Evolutionary conservation across 78 protist species (phyloP), one percentile per base, ranked within the genome.

Genomic region (Cavenderia fasciculata): DNA sequence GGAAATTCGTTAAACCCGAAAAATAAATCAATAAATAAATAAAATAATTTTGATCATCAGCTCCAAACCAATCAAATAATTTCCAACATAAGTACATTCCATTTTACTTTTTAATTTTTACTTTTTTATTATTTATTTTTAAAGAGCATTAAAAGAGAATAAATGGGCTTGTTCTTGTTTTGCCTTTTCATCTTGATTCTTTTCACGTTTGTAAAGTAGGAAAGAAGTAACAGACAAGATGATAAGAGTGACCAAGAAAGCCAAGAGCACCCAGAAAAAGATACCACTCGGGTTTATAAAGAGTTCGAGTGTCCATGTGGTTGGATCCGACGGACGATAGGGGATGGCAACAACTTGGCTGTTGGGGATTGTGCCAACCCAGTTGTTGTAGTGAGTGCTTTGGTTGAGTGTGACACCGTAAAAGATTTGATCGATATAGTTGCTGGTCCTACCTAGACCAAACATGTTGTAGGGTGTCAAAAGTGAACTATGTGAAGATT

Each of bases 341-440:
- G 95, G 95, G 0, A 92, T 65, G 38, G 92, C 91, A 2, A 92
- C 95, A 23, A 92, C 59, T 49, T 92, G 95, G 25, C 87, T 73
- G 33, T 92, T 92, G 31, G 95, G 95, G 19, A 92, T 79, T 11
- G 89, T 78, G 7, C 95, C 86, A 18, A 84, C 72, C 95, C 95
- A 92, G 41, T 44, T 92, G 68, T 57, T 77, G 56, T 47, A 89
- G 62, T 74, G 74, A 8, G 77, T 84, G 21, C 85, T 25, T 40
- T 92, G 85, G 46, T 75, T 74, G 49, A 92, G 34, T 8, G 95
- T 85, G 25, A 92, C 34, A 41, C 95, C 95, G 36, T 41, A 74
- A 65, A 77, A 92, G 7, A 85, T 38, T 54, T 82, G 84, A 44
- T 74, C 85, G 23, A 93, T 74, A 66, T 93, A 93, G 21, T 85